Conservation (phyloP, 2,329 filamentous ascomycete genomes). For the Curvularia sp. region DNA sequence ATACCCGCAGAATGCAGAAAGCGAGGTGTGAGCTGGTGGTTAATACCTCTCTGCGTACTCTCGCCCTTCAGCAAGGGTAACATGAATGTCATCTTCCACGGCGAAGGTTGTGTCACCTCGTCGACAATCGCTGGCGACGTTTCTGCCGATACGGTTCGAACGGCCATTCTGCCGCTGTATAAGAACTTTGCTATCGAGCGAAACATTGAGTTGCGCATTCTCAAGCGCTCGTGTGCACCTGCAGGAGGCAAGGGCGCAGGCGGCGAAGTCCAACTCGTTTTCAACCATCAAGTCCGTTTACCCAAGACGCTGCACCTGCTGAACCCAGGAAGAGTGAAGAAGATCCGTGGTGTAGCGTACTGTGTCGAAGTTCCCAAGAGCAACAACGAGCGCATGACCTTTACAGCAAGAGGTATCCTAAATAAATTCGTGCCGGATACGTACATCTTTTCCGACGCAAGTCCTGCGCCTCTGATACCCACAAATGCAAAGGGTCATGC, state of each 20-base stretch:
- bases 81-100: slow-evolving; percentile 88
- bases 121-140: slow-evolving; percentile 85
- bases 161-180: slow-evolving; percentile 88
- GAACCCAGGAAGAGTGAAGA: slow-evolving; percentile 82
- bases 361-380: slow-evolving; percentile 88
- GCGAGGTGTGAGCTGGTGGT: slow-evolving; percentile 88
- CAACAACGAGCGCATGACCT: slow-evolving; percentile 96
- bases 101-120: slow-evolving; percentile 90
- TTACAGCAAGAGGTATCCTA: slow-evolving; percentile 82
- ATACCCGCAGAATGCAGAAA: slow-evolving; percentile 78
- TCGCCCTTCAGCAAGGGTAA: slow-evolving; percentile 92
- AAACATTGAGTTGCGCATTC: slow-evolving; percentile 81
- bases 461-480: slow-evolving; percentile 66
- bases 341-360: slow-evolving; percentile 91
- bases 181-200: slow-evolving; percentile 89
- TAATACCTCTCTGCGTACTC: slow-evolving; percentile 86
- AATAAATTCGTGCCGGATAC: slow-evolving; percentile 86
- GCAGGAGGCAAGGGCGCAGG: slow-evolving; percentile 81
- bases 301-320: slow-evolving; percentile 93
- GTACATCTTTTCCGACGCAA: slow-evolving; percentile 79
- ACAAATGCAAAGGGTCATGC: slow-evolving; percentile 73
- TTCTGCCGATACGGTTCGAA: slow-evolving; percentile 91
- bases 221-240: slow-evolving; percentile 73
- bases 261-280: slow-evolving; percentile 90
- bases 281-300: slow-evolving; percentile 89